phyloP scores from a whole-genome alignment of 179 eudicot genomes.

The Actinidia arguta region DNA sequence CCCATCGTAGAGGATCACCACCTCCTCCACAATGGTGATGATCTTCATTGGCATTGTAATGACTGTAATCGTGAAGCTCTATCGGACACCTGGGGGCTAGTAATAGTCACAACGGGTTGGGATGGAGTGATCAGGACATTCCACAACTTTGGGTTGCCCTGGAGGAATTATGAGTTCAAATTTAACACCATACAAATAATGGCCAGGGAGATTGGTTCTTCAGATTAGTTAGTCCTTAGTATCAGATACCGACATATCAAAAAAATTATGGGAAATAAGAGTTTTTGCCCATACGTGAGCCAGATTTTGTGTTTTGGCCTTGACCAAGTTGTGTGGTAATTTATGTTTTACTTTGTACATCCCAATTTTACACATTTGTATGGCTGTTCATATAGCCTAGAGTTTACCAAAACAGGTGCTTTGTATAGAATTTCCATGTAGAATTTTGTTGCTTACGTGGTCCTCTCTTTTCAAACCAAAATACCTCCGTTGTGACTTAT shows the following conservation, averaged over 20 bases:
- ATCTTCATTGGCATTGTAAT: conserved; percentile 14
- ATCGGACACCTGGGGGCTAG: conserved; percentile 71
- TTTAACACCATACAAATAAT: no score
- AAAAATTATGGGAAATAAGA: conserved; percentile 1
- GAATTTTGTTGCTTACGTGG: no score
- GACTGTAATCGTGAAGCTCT: not conserved
- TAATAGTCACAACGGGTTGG: conserved; percentile 61
- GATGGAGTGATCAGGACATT: conserved; percentile 75
- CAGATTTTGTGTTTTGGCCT: not conserved
- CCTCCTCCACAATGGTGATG: no score
- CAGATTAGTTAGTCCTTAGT: no score
- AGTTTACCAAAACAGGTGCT: no score
- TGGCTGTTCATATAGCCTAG: no score
- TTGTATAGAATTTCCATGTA: no score
- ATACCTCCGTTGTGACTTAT: no score
- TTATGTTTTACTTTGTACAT: not conserved
- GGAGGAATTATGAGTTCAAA: conserved; percentile 32
- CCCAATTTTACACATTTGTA: not conserved
- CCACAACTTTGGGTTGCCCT: conserved; percentile 75
- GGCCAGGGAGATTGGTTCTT: no score
- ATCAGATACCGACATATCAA: no score
- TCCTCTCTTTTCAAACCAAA: no score
- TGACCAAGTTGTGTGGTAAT: not conserved
- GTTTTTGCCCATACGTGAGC: not conserved
- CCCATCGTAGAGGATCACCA: conserved; percentile 12